phyloP scores from a whole-genome alignment of 257 asterid species.

The Plantago major region DNA sequence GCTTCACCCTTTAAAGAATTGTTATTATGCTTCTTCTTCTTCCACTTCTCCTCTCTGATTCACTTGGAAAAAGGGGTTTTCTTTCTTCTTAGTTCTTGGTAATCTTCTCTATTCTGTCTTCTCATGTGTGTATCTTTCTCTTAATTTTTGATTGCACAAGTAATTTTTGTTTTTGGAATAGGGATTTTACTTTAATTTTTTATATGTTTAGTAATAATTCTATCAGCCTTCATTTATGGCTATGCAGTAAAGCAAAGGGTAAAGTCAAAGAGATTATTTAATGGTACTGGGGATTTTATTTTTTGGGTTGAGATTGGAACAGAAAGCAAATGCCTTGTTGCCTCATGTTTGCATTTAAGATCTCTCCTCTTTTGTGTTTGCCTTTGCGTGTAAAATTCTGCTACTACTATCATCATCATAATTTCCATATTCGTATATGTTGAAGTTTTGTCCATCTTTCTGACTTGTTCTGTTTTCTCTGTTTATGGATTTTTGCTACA shows the following conservation, averaged over 20 bases:
- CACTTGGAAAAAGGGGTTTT: slow-evolving; percentile 37
- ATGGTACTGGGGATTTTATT: too few relatives aligned
- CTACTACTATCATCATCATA: slow-evolving; percentile 22
- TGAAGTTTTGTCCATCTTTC: slow-evolving; percentile 39
- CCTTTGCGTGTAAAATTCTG: slow-evolving; percentile 50
- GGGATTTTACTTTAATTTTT: too few relatives aligned
- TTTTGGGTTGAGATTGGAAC: slow-evolving; percentile 15
- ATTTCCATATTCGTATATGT: slow-evolving; percentile 33
- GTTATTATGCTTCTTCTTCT: slow-evolving; percentile 23
- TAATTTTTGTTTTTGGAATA: too few relatives aligned
- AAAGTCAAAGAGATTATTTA: slow-evolving; percentile 29
- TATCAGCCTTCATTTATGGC: slow-evolving; percentile 28
- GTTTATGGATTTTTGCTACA: slow-evolving; percentile 55
- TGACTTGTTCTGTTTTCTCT: slow-evolving; percentile 38
- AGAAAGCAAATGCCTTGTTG: slow-evolving; percentile 31
- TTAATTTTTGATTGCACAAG: too few relatives aligned
- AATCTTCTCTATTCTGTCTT: slow-evolving; percentile 38
- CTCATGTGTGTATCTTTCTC: slow-evolving; percentile 22
- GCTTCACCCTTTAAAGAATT: slow-evolving; percentile 24
- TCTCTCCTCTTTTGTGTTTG: slow-evolving; percentile 30
- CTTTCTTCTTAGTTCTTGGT: slow-evolving; percentile 25
- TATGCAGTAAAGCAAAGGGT: slow-evolving; percentile 20
- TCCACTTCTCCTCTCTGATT: slow-evolving; percentile 34
- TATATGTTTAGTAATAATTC: slow-evolving; percentile 15
- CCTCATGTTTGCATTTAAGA: slow-evolving; percentile 30